Conservation (phyloP, 805 yeast genomes). For the Saccharomyces mikatae region DNA sequence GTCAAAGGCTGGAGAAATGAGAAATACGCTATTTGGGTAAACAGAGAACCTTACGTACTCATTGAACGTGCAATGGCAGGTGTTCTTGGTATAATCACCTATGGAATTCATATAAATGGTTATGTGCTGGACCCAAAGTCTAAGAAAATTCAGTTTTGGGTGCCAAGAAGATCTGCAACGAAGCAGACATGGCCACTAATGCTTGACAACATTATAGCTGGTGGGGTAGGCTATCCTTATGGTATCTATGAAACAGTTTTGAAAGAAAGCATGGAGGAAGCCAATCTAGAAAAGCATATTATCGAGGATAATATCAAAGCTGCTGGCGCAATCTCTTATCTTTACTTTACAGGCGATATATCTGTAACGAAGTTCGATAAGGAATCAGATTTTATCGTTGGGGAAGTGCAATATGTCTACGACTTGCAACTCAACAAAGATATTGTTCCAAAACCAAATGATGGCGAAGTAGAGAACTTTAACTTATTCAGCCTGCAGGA, state of each 20-base stretch:
- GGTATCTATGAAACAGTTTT: conserved; percentile 67
- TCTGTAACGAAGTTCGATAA: conserved; percentile 22
- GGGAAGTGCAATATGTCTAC: conserved; percentile 77
- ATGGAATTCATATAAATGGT: conserved; percentile 86
- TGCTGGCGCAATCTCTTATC: conserved; percentile 65
- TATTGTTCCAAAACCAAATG: conserved; percentile 50
- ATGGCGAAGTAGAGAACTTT: conserved; percentile 73
- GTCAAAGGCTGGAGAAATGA: conserved; percentile 81
- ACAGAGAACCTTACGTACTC: conserved; percentile 48
- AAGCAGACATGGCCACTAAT: conserved; percentile 86
- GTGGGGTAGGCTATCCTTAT: conserved; percentile 81
- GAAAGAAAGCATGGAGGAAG: conserved; percentile 89
- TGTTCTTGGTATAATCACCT: conserved; percentile 76
- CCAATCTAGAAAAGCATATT: conserved; percentile 54
- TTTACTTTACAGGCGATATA: conserved; percentile 34
- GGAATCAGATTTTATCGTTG: conserved; percentile 63
- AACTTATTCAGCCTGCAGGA: conserved; percentile 52
- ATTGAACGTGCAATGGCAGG: conserved; percentile 80
- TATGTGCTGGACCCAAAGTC: conserved; percentile 45
- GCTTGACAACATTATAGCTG: conserved; percentile 92
- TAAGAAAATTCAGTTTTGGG: conserved; percentile 57
- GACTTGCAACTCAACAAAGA: conserved; percentile 53
- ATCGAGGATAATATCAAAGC: conserved; percentile 39
- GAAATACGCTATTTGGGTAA: conserved; percentile 58
- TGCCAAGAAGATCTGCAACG: conserved; percentile 68